Evolutionary conservation across 2,329 filamentous ascomycete genomes (phyloP).

Genomic region (Sporothrix pallida): DNA sequence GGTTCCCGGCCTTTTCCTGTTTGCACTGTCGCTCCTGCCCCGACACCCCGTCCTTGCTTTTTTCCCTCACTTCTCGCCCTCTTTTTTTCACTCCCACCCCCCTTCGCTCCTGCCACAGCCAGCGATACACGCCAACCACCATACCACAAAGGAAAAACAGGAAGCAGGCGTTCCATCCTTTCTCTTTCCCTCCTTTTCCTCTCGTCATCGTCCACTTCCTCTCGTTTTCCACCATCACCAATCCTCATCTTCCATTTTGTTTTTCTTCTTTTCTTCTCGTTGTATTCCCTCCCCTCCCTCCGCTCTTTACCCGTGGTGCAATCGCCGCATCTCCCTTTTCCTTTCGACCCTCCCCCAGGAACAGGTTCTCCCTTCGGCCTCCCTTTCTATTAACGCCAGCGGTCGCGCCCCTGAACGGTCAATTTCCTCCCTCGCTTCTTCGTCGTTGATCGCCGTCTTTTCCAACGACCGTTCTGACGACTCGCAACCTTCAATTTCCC

Average conservation of each 20-base stretch:
- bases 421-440: slow-evolving; percentile 32
- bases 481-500: not conserved
- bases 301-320: slow-evolving; percentile 20
- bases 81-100: slow-evolving; percentile 4
- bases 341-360: slow-evolving; percentile 25
- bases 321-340: slow-evolving; percentile 18
- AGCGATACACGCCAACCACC: slow-evolving; percentile 25
- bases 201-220: slow-evolving; percentile 23
- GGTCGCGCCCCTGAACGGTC: slow-evolving; percentile 29
- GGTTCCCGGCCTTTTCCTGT: slow-evolving; percentile 21
- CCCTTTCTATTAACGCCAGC: slow-evolving; percentile 22
- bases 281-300: not conserved
- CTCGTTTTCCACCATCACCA: slow-evolving; percentile 28
- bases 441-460: slow-evolving; percentile 14
- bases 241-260: slow-evolving; percentile 2
- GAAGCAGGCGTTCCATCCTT: slow-evolving; percentile 16
- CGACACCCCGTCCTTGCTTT: not conserved
- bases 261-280: not conserved
- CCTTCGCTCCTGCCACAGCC: slow-evolving; percentile 25
- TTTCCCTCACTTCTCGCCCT: not conserved
- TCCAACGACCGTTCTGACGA: slow-evolving; percentile 12
- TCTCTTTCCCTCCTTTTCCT: slow-evolving; percentile 5
- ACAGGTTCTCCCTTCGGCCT: slow-evolving; percentile 24
- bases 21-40: slow-evolving; percentile 16
- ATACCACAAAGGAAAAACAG: slow-evolving; percentile 27